Base-by-base conservation (phyloP, 495 filamentous ascomycete species). In the Aspergillus hancockii region DNA sequence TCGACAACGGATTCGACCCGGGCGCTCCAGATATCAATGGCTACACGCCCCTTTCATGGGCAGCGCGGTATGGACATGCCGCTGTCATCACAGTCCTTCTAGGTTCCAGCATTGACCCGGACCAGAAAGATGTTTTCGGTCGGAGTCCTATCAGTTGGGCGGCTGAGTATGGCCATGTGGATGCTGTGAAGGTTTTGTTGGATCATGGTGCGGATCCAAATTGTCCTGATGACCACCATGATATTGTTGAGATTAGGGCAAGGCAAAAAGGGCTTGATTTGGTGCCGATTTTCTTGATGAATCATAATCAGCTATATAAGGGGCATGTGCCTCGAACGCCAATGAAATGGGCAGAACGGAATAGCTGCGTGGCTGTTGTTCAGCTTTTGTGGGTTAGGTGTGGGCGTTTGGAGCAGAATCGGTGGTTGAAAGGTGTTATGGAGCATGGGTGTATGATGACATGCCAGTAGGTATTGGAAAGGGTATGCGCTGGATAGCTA, bases 121-220 rank as follows among this genome's bases (percentile, higher is more conserved):
- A 34, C 16, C 50, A 21, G 50, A 52, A 56, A 25, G 55, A 57
- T 41, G 30, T 36, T 12, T 40, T 19, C 19, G 25, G 38, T 16
- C 55, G 55, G 8, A 57, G 43, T 1, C 46, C 47, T 36, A 30
- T 57, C 3, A 50, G 49, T 31, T 28, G 5, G 18, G 55, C 55
- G 8, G 36, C 55, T 13, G 30, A 50, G 19, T 5, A 23, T 40
- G 55, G 55, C 8, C 45, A 57, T 30, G 5, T 23, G 31, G 31
- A 41, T 30, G n/a, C 36, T n/a, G 45, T 51, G n/a, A 16, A 19
- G 19, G 28, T 30, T 6, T 49, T 57, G 41, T 45, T 45, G 41
- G 41, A 45, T 18, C 14, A 45, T 19, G 18, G 18, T 18, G 41
- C 41, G 4, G 41, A 45, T 19, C 18, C 18, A 8, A 45, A 21